Base-by-base conservation (phyloP, 148 eudicot species). In the Spergularia bocconei region DNA sequence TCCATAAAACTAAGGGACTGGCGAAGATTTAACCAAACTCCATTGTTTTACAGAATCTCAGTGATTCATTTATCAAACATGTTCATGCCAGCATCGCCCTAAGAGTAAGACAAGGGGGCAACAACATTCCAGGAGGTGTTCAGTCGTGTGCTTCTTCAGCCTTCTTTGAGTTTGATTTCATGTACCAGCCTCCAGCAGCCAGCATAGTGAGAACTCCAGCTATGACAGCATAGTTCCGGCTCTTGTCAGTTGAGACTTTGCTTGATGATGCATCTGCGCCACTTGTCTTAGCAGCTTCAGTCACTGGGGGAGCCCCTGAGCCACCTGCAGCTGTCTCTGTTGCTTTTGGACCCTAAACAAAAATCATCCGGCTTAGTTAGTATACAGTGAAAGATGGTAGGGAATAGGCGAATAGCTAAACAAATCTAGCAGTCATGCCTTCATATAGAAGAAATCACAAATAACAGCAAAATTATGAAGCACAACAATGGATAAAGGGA, bases 141-240 rank as follows among this genome's bases (percentile, higher is more conserved):
- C 82, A 91, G 21, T 90, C 91, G 21, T 87, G 97, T 10, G 89
- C 91, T 85, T 91, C 97, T 77, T 87, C 98, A 0, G 91, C 47
- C 85, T 90, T 86, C 83, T 84, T 91, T 41, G 85, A 79, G 39
- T 70, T 79, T 13, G 93, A 82, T 29, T 69, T 70, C 60, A 75
- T 48, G 79, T 86, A 95, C 98, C 97, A 95, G 13, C 96, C 97
- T 12, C 74, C 38, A 58, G 88, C 96, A 83, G 87, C 88, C 19
- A 84, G 33, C 60, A 71, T 80, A 63, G 93, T 88, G 29, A 84
- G 78, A 23, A 75, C 72, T 52, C 93, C 98, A 67, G 96, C 96
- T 41, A 87, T 72, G 73, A 95, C 89, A 63, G 86, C 97, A 80
- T 92, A 89, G 87, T 92, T 95, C 38, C 88, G 79, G 88, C 81